A percentile compares a stretch with the other conserved stretches of the same genome.
Conservation (phyloP, 1,139 yeast genomes). For the Lizanozyma gosingica region DNA sequence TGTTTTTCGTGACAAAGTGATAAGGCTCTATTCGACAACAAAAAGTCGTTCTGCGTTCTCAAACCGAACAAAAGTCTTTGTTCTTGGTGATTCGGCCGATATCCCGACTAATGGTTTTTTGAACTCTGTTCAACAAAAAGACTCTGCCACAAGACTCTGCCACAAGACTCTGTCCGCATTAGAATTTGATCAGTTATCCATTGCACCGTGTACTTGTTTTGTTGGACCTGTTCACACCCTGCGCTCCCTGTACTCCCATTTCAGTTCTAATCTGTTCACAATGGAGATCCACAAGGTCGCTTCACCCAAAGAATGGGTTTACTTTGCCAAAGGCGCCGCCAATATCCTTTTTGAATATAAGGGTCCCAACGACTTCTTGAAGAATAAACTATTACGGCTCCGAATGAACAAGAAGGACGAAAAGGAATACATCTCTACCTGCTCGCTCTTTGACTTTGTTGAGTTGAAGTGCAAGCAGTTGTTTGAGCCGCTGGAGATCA, state of each 20-base stretch:
- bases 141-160: too few species aligned
- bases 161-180: too few species aligned
- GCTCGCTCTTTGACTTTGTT: conserved; percentile 35
- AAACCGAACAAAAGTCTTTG: too few species aligned
- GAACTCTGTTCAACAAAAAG: too few species aligned
- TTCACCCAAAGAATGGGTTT: conserved; percentile 33
- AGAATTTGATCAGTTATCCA: too few species aligned
- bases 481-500: conserved; percentile 26
- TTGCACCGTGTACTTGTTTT: too few species aligned
- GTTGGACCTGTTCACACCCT: too few species aligned
- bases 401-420: conserved; percentile 26
- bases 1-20: too few species aligned
- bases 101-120: too few species aligned
- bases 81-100: too few species aligned
- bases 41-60: too few species aligned
- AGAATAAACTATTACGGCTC: conserved; percentile 28
- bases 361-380: conserved; percentile 28
- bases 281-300: conserved; percentile 38
- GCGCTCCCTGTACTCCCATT: neutral
- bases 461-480: conserved; percentile 32
- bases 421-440: conserved; percentile 34
- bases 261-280: neutral
- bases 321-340: conserved; percentile 39
- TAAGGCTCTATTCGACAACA: too few species aligned
- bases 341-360: conserved; percentile 34